These are phyloP conservation scores for Neurospora sp. DNA, from an alignment of 495 filamentous ascomycete genomes.

Conservation along the genomic window DNA sequence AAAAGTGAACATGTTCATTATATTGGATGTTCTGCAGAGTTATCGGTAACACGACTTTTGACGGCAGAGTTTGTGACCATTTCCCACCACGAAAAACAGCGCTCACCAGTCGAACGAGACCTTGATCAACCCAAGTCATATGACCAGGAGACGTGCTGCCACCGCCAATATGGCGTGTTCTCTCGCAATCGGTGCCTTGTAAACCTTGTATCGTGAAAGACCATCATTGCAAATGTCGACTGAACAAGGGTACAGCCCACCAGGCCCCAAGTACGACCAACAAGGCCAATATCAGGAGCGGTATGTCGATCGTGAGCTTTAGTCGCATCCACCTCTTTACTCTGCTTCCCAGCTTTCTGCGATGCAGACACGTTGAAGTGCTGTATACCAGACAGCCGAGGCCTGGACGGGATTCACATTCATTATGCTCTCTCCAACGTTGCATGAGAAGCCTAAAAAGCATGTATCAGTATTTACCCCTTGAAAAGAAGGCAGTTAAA, in stretches of 20 bases:
- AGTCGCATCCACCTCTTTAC: slow-evolving; percentile 27
- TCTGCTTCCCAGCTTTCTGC: slow-evolving; percentile 19
- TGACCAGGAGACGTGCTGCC: too few relatives aligned
- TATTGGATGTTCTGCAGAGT: neutral
- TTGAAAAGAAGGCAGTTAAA: too few relatives aligned
- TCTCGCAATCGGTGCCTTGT: neutral
- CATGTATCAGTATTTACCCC: neutral
- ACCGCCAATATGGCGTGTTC: neutral
- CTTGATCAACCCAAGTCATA: too few relatives aligned
- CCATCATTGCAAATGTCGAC: neutral
- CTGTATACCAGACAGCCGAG: slow-evolving; percentile 44
- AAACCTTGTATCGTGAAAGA: neutral
- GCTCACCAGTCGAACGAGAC: neutral
- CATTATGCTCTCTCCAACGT: slow-evolving; percentile 40
- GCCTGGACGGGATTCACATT: slow-evolving; percentile 42
- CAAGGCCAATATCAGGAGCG: slow-evolving; percentile 22
- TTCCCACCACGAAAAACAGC: neutral
- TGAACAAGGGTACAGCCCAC: neutral
- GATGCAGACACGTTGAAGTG: slow-evolving; percentile 32
- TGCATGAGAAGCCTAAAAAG: slow-evolving; percentile 38
- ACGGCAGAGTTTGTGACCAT: neutral
- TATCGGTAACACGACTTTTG: neutral
- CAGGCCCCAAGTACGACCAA: slow-evolving; percentile 18
- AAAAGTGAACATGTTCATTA: neutral
- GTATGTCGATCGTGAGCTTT: slow-evolving; percentile 21